A percentile compares a stretch with the other conserved stretches of the same genome.
Conservation (phyloP, 176 grass and related monocot species). For the Ampelocalamus luodianensis region DNA sequence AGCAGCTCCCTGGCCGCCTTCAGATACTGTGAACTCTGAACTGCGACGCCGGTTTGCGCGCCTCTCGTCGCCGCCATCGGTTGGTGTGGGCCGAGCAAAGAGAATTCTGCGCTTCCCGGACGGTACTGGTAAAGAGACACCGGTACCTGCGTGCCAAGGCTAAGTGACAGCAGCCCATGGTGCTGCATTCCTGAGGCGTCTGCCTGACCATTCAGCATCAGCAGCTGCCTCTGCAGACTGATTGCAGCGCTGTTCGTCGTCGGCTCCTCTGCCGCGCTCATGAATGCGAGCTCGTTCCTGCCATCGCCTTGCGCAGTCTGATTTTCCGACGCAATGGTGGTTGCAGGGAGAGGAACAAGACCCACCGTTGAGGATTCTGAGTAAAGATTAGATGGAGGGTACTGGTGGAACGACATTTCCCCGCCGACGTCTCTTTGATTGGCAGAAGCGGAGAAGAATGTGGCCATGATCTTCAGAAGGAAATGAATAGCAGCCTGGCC, state of each 20-base stretch:
- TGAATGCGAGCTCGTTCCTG: conserved; percentile 40
- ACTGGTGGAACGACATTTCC: conserved; percentile 53
- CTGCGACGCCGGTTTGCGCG: conserved; percentile 28
- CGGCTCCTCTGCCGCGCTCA: conserved; percentile 17
- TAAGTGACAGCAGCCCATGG: conserved; percentile 64
- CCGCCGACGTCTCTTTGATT: conserved; percentile 52
- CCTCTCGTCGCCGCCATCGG: conserved; percentile 29
- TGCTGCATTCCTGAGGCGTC: conserved; percentile 37
- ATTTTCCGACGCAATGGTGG: conserved; percentile 46
- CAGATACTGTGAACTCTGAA: conserved; percentile 68
- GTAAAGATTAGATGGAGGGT: conserved; percentile 46
- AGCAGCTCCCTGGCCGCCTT: conserved; percentile 67
- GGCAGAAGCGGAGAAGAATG: conserved; percentile 60
- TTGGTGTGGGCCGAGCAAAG: conserved; percentile 43
- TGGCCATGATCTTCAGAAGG: conserved; percentile 58
- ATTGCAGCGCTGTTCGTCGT: conserved; percentile 34
- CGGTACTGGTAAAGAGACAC: conserved; percentile 61
- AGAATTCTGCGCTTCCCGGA: conserved; percentile 31
- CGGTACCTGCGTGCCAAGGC: conserved; percentile 65
- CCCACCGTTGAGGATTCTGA: conserved; percentile 50
- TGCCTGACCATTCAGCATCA: conserved; percentile 47
- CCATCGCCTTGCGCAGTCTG: conserved; percentile 30
- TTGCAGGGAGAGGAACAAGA: conserved; percentile 49
- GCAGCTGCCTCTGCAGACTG: conserved; percentile 56
- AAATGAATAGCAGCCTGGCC: neutral